phyloP scores from a whole-genome alignment of 2,329 filamentous ascomycete species.

The Salinomyces thailandicus region DNA sequence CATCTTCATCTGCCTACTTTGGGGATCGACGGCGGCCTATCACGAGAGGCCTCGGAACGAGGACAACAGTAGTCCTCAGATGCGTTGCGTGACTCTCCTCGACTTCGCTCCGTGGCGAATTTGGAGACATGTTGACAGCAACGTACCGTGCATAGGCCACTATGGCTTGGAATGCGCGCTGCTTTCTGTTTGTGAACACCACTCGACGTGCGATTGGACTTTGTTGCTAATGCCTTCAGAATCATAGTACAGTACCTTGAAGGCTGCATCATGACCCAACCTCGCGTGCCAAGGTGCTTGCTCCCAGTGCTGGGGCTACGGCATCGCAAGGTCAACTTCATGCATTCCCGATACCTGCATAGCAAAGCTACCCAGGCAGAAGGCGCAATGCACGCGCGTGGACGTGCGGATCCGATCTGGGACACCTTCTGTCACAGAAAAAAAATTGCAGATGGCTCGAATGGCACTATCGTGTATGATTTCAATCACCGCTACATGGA shows the following conservation, averaged over 20 bases:
- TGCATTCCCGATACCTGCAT: constrained; percentile 4
- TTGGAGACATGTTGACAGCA: no score
- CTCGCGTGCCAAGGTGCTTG: constrained; percentile 30
- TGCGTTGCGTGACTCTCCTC: no score
- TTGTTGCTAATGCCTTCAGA: neutral
- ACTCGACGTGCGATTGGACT: neutral
- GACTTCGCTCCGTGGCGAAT: neutral
- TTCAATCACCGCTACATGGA: constrained; percentile 70
- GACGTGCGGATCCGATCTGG: constrained; percentile 76
- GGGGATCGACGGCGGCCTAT: no score
- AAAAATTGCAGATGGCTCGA: constrained; percentile 69
- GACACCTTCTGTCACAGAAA: constrained; percentile 74
- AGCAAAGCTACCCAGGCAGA: constrained; percentile 73
- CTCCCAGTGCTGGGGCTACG: constrained; percentile 73
- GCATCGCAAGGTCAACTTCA: constrained; percentile 46
- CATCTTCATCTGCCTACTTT: no score
- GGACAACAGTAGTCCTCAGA: no score
- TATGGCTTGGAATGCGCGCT: no score
- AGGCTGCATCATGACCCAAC: constrained; percentile 10
- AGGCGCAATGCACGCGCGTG: constrained; percentile 62
- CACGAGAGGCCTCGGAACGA: no score
- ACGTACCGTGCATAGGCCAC: no score
- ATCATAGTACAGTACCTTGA: no score
- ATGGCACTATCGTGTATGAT: constrained; percentile 71
- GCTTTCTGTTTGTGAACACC: neutral